Conservation (phyloP, 495 filamentous ascomycete genomes). For the Patellaria atrata region DNA sequence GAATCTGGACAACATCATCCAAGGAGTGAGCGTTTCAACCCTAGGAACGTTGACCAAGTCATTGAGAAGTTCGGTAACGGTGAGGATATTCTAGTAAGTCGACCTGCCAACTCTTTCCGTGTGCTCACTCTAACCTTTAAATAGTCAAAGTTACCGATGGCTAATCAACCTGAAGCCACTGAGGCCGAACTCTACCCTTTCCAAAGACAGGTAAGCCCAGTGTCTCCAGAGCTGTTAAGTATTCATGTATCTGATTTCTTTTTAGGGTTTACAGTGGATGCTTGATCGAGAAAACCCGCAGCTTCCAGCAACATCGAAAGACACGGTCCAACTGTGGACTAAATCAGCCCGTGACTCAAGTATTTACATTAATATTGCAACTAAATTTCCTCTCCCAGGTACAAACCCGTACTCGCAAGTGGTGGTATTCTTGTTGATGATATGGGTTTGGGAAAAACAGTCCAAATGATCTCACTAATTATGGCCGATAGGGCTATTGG, state of each 20-base stretch:
- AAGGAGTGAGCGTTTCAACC: constrained; percentile 56
- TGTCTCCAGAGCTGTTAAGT: background rate
- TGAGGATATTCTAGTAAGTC: constrained; percentile 47
- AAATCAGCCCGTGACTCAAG: constrained; percentile 28
- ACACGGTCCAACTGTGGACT: constrained; percentile 75
- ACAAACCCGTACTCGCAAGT: constrained; percentile 46
- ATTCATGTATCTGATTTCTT: background rate
- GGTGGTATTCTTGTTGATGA: constrained; percentile 86
- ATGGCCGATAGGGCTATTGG: constrained; percentile 36
- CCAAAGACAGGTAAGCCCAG: constrained; percentile 43
- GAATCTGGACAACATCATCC: constrained; percentile 48
- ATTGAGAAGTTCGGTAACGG: constrained; percentile 52
- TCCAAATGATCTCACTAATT: constrained; percentile 75
- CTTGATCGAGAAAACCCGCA: constrained; percentile 56
- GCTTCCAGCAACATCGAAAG: constrained; percentile 44
- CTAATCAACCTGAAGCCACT: constrained; percentile 47
- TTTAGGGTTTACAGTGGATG: constrained; percentile 70
- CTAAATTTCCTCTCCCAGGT: constrained; percentile 46
- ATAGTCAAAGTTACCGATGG: constrained; percentile 53
- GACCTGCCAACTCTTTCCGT: background rate
- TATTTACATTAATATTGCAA: constrained; percentile 60
- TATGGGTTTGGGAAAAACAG: constrained; percentile 89
- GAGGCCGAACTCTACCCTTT: constrained; percentile 59
- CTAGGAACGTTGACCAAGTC: constrained; percentile 49
- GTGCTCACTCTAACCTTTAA: background rate